Conservation (phyloP, 371 early-diverging fungal genomes). For the Entomophthora muscae region DNA sequence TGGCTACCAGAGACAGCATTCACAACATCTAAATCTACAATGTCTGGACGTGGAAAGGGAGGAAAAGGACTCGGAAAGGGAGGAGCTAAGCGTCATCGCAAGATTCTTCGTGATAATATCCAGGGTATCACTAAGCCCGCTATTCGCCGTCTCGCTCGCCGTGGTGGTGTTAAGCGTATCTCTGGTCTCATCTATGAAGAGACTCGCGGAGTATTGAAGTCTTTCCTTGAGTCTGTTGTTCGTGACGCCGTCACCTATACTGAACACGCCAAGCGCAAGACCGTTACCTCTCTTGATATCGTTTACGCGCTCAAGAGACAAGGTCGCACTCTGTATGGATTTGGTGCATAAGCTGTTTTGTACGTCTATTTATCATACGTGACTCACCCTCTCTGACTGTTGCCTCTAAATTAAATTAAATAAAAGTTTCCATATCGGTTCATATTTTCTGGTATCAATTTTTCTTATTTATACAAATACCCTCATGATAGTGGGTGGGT, state of each 20-base stretch:
- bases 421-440: too few relatives aligned
- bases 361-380: too few relatives aligned
- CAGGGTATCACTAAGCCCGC: constrained; percentile 99
- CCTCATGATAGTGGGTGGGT: too few relatives aligned
- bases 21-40: too few relatives aligned
- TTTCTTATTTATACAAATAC: too few relatives aligned
- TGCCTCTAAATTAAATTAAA: too few relatives aligned
- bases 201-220: constrained; percentile 92
- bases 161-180: constrained; percentile 99
- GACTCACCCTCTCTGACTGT: too few relatives aligned
- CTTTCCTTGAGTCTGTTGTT: constrained; percentile 96
- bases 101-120: constrained; percentile 97
- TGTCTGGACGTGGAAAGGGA: constrained; percentile 79
- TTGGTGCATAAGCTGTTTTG: constrained; percentile 21
- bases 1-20: too few relatives aligned
- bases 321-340: constrained; percentile 80
- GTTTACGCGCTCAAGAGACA: constrained; percentile 30
- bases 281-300: constrained; percentile 78
- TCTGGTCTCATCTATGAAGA: constrained; percentile 98
- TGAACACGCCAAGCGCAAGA: constrained; percentile 99
- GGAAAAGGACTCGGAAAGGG: constrained; percentile 97
- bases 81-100: constrained; percentile 97
- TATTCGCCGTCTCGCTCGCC: constrained; percentile 99
- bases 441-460: too few relatives aligned
- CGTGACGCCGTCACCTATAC: constrained; percentile 98